These are phyloP conservation scores for Salix caprea DNA, from an alignment of 345 rosid genomes.

Conservation along the genomic window DNA sequence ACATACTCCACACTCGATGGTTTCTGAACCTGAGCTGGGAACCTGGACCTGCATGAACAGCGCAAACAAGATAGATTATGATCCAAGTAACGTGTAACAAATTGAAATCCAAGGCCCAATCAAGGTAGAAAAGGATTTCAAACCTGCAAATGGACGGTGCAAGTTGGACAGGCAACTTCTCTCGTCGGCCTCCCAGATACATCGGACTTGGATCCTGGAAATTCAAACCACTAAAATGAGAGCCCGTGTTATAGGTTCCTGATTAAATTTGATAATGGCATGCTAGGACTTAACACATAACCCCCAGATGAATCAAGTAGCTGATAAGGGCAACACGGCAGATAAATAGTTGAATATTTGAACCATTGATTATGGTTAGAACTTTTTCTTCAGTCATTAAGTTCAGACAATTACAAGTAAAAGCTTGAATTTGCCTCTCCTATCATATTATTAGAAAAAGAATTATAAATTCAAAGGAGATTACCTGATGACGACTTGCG, in stretches of 20 bases:
- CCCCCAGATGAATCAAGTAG: background rate
- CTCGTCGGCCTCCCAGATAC: conserved; percentile 81
- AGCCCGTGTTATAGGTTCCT: background rate
- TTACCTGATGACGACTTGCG: conserved; percentile 69
- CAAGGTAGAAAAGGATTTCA: conserved; percentile 6
- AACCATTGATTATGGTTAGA: background rate
- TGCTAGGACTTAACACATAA: background rate
- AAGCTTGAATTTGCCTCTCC: background rate
- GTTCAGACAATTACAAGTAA: background rate
- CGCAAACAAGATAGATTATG: background rate
- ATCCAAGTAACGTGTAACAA: background rate
- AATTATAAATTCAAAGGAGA: background rate
- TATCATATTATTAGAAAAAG: background rate
- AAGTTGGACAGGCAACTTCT: conserved; percentile 97
- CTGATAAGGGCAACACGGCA: background rate
- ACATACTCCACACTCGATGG: conserved; percentile 98
- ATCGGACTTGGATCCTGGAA: conserved; percentile 58
- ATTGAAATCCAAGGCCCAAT: background rate
- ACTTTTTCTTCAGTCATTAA: background rate
- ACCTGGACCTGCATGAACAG: conserved; percentile 75
- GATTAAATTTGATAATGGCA: background rate
- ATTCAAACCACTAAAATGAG: conserved; percentile 3
- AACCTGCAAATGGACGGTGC: conserved; percentile 98
- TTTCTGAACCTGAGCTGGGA: conserved; percentile 96
- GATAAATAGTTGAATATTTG: background rate